Conservation (phyloP, 1,139 yeast species). For the Schwanniomyces etchellsii region DNA sequence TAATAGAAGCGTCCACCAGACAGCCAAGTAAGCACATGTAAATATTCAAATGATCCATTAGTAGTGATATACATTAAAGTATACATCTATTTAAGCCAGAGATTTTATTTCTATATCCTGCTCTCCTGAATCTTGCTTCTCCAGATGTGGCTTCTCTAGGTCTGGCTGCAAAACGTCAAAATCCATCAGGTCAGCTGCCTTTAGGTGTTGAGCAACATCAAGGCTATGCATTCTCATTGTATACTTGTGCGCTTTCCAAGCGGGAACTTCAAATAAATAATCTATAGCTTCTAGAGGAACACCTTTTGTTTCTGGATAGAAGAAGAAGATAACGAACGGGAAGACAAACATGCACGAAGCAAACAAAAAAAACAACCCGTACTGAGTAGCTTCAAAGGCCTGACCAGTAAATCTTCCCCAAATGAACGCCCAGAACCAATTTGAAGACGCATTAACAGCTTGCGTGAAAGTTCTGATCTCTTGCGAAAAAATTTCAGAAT, state of each 20-base stretch:
- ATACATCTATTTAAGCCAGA: too few relatives aligned
- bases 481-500: constrained; percentile 40
- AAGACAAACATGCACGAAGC: constrained; percentile 32
- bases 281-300: constrained; percentile 41
- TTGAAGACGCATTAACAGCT: constrained; percentile 39
- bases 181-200: too few relatives aligned
- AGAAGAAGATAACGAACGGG: constrained; percentile 25
- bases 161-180: too few relatives aligned
- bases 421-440: constrained; percentile 48
- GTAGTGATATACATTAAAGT: too few relatives aligned
- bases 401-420: constrained; percentile 42
- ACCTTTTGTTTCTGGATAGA: constrained; percentile 43
- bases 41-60: too few relatives aligned
- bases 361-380: constrained; percentile 42
- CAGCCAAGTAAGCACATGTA: too few relatives aligned
- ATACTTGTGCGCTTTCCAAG: constrained; percentile 22
- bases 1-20: too few relatives aligned
- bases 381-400: constrained; percentile 35
- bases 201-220: neutral
- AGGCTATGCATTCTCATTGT: constrained; percentile 11
- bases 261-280: constrained; percentile 31
- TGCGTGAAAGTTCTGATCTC: constrained; percentile 37
- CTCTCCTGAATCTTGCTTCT: too few relatives aligned
- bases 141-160: too few relatives aligned
- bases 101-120: too few relatives aligned